Evolutionary conservation across 2,329 filamentous ascomycete genomes (phyloP), one percentile per base, ranked within the genome.

Genomic region (Magnaporthiopsis rhizophila): DNA sequence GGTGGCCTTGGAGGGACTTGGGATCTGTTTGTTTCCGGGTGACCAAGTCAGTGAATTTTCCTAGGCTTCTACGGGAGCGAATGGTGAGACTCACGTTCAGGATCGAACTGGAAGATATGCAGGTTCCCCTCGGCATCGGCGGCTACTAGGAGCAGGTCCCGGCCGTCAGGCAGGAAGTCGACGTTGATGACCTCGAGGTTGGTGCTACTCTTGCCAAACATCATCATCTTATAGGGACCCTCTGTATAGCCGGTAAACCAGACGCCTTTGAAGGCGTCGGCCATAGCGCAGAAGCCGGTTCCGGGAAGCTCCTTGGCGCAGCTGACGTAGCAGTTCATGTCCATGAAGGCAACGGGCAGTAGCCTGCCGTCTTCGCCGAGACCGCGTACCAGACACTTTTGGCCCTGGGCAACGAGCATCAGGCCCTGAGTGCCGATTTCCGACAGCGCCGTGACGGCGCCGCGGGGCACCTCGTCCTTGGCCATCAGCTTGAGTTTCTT

Each of bases 231-330:
- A 74, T 98, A 99, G 0, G 95, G 95, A 72, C 98, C 95, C 77
- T 99, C 94, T 11, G 91, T 95, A 73, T 97, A 99, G 0, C 95
- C 95, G 0, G 91, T 90, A 69, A 99, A 96, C 92, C 95, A 98
- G 2, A 98, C 82, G 0, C 95, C 95, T 78, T 97, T 97, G 73
- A 95, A 87, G 0, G 90, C 91, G 77, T 99, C 95, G 0, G 91
- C 90, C 78, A 97, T 87, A 13, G 97, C 81, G 71, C 91, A 92
- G 73, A 99, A 82, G 0, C 94, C 93, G 0, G 92, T 96, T 1
- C 89, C 87, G 3, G 87, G 87, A 24, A 99, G 82, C 70, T 92
- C 91, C 72, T 93, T 95, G 64, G 92, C 84, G n/a, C 89, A 86
- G 2, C 88, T 91, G 15, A 97, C 91, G 71, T 97, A 95, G 75